Evolutionary conservation across 2,329 filamentous ascomycete species (phyloP), one percentile per base, ranked within the genome.

Genomic region (Paraphoma sp.): DNA sequence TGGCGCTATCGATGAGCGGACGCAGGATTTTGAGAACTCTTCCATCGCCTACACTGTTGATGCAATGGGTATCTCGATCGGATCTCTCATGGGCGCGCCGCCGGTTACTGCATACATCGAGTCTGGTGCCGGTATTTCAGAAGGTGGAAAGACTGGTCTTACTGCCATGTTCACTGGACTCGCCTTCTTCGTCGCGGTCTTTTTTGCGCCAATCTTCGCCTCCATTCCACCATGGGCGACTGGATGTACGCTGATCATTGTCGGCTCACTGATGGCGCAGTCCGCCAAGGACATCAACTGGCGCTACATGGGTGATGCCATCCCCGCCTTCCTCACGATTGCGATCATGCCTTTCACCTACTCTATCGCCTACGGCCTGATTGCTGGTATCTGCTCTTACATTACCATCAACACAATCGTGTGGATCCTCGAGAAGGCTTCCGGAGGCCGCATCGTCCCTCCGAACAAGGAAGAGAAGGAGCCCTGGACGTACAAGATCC

Each of bases 161-260:
- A 95, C 92, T 0, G 87, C 91, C 45, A 90, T 94, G 75, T 81
- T 86, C 14, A 89, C 91, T 0, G 92, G 92, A 5, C 54, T 96
- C 48, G 93, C 89, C 78, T 96, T 96, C 82, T 76, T 76, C 64
- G 86, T 96, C 72, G 87, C 90, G 54, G 85, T 96, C 59, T 96
- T 96, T 82, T 96, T 96, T 73, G 92, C 92, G 0, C 92, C 92
- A 0, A 94, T 96, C 54, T 96, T 96, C 71, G 92, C 92, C 9
- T 93, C 90, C 0, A 95, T 96, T 55, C 92, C 92, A 4, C 89
- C 92, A 0, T 96, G 91, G 91, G 92, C 92, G 2, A 96, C 92
- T 0, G 92, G 92, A 46, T 93, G 90, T 73, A 93, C 93, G n/a
- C 84, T 96, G 28, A 84, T 96, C 65, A 87, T 96, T 40, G 91